phyloP scores from a whole-genome alignment of 2,329 filamentous ascomycete genomes.

The Hypoxylon sp. region DNA sequence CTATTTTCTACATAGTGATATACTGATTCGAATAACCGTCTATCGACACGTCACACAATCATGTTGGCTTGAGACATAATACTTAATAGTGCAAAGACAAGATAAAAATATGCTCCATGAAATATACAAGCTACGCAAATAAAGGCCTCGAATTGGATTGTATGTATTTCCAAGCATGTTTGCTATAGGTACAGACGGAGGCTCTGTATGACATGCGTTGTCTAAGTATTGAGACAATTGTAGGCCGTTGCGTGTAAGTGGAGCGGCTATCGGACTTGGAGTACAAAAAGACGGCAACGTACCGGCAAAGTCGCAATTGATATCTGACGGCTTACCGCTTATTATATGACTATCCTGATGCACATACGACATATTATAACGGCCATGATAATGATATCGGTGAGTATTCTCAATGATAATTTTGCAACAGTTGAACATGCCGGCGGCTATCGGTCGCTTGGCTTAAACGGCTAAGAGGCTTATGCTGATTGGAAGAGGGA shows the following conservation, averaged over 20 bases:
- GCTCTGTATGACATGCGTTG: neutral
- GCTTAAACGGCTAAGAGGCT: slow-evolving; percentile 44
- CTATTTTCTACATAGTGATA: neutral
- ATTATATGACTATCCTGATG: neutral
- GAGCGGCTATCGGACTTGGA: slow-evolving; percentile 39
- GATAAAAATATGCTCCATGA: neutral
- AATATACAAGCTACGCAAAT: neutral
- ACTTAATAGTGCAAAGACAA: neutral
- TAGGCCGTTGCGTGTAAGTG: slow-evolving; percentile 12
- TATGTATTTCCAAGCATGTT: neutral
- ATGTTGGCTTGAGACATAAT: neutral
- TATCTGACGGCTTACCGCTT: slow-evolving; percentile 7
- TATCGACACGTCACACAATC: neutral
- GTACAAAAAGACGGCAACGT: slow-evolving; percentile 20
- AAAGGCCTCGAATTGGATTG: neutral
- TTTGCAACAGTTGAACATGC: slow-evolving; percentile 4
- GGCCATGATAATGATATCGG: slow-evolving; percentile 2
- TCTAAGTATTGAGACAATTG: slow-evolving; percentile 2
- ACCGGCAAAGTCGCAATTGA: slow-evolving; percentile 11
- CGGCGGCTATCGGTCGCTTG: slow-evolving; percentile 47
- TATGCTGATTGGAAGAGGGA: slow-evolving; percentile 32
- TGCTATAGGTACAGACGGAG: neutral
- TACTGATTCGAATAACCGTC: neutral
- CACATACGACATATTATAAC: neutral
- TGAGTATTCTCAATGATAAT: slow-evolving; percentile 8